Evolutionary conservation across 1,139 yeast species (phyloP).

Genomic region (Scheffersomyces parashehatae): DNA sequence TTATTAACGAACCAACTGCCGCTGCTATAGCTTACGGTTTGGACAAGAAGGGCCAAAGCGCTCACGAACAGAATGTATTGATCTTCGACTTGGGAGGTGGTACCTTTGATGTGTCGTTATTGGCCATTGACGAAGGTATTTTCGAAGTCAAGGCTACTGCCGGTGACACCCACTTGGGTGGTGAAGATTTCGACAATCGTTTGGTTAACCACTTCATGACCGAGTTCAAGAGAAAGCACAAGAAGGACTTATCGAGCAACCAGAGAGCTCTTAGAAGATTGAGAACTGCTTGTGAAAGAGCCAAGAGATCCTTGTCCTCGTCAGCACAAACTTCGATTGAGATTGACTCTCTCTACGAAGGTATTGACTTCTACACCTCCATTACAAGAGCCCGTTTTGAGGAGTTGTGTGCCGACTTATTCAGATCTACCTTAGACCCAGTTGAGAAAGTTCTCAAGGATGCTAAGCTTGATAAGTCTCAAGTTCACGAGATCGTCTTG

Average conservation of each 20-base stretch:
- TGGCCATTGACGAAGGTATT: conserved; percentile 23
- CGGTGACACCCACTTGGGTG: conserved; percentile 27
- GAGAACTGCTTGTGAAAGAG: conserved; percentile 91
- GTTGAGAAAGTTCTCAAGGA: conserved; percentile 86
- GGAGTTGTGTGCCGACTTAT: conserved; percentile 79
- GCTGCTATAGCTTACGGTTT: conserved; percentile 53
- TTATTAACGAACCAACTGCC: conserved; percentile 53
- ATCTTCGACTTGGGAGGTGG: conserved; percentile 55
- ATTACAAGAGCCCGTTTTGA: conserved; percentile 92
- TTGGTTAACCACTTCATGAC: conserved; percentile 75
- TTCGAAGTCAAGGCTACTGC: conserved; percentile 27
- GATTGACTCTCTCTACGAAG: conserved; percentile 78
- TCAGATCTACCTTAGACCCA: conserved; percentile 84
- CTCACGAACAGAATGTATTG: conserved; percentile 28
- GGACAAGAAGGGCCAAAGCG: conserved; percentile 31
- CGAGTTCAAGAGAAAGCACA: conserved; percentile 85
- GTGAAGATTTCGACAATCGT: conserved; percentile 75
- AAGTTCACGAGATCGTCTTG: conserved; percentile 81
- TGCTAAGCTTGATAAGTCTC: conserved; percentile 73
- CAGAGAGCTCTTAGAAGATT: conserved; percentile 86
- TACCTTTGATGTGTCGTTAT: conserved; percentile 46
- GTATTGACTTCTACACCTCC: conserved; percentile 79
- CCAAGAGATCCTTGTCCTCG: conserved; percentile 86
- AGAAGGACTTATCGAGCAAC: conserved; percentile 70
- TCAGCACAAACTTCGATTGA: conserved; percentile 85